Percentiles rank a stretch among this genome's conserved stretches.
These are phyloP conservation scores for Magnolia sinica DNA, from an alignment of 164 flowering plant genomes.

Conservation along the genomic window DNA sequence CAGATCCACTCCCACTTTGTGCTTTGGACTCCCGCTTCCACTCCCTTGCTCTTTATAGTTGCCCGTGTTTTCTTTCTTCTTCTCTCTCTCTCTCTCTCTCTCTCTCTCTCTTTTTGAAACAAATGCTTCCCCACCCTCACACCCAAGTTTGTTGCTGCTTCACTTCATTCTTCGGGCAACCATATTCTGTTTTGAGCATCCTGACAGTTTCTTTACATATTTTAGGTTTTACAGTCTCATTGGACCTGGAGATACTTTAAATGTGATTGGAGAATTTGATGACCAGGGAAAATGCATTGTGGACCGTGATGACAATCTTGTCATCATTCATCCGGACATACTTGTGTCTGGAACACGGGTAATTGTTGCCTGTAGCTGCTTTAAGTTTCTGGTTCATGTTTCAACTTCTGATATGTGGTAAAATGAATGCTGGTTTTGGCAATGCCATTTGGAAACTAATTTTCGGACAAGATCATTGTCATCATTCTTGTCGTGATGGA, in stretches of 20 bases:
- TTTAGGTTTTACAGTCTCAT: slow-evolving; percentile 73
- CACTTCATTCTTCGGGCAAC: neutral
- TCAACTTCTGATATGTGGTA: neutral
- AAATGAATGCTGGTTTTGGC: neutral
- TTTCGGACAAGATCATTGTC: neutral
- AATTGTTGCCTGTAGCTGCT: slow-evolving; percentile 15
- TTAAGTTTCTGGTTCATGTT: neutral
- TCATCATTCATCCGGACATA: slow-evolving; percentile 83
- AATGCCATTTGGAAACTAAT: neutral
- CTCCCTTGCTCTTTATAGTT: too few relatives aligned
- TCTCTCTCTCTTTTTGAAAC: too few relatives aligned
- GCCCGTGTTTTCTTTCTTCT: too few relatives aligned
- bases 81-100: too few relatives aligned
- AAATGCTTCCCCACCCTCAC: too few relatives aligned
- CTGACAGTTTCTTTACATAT: slow-evolving; percentile 7
- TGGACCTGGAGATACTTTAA: slow-evolving; percentile 88
- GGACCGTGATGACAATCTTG: slow-evolving; percentile 50
- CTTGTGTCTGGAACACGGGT: slow-evolving; percentile 93
- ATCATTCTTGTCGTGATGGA: slow-evolving; percentile 5
- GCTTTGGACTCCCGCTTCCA: too few relatives aligned
- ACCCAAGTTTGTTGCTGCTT: slow-evolving; percentile 2
- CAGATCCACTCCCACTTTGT: too few relatives aligned
- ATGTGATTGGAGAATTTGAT: slow-evolving; percentile 87
- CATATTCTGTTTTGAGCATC: neutral
- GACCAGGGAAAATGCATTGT: slow-evolving; percentile 71